Percentiles rank a stretch among this genome's conserved stretches.
phyloP scores from a whole-genome alignment of 352 stramenopile genomes.

The Globisporangium spinosum region DNA sequence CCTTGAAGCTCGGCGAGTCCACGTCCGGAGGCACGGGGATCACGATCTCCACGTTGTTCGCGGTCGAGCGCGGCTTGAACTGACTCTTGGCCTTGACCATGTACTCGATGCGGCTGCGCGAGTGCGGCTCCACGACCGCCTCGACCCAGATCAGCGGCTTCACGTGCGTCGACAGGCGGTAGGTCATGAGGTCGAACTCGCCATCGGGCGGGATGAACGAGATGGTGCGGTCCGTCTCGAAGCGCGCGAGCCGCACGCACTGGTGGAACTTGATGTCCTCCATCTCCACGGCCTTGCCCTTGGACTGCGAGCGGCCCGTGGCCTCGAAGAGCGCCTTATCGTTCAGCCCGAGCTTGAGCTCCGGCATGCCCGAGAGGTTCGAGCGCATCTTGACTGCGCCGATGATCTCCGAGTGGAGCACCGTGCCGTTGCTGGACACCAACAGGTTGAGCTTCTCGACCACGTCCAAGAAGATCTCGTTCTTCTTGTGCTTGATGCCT shows the following conservation, averaged over 20 bases:
- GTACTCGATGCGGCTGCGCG: conserved; percentile 96
- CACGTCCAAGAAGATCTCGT: conserved; percentile 99
- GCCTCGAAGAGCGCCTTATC: conserved; percentile 99
- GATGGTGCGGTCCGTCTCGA: conserved; percentile 99
- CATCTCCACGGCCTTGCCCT: conserved; percentile 97
- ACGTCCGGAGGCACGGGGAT: conserved; percentile 99
- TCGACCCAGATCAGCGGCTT: conserved; percentile 99
- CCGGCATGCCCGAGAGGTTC: conserved; percentile 98
- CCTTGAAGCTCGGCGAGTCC: conserved; percentile 98
- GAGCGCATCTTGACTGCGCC: conserved; percentile 98
- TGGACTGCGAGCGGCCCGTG: conserved; percentile 82
- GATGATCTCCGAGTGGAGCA: conserved; percentile 98
- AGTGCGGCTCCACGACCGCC: conserved; percentile 97
- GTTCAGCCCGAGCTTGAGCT: conserved; percentile 99
- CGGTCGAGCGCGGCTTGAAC: conserved; percentile 98
- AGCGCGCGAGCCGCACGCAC: conserved; percentile 97
- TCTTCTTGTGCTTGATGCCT: conserved; percentile 99
- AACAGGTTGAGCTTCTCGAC: conserved; percentile 98
- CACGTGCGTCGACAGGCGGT: conserved; percentile 97
- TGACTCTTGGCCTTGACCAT: conserved; percentile 98
- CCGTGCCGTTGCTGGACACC: conserved; percentile 96
- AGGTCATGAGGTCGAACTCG: conserved; percentile 99
- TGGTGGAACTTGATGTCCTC: conserved; percentile 99
- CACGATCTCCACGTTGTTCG: conserved; percentile 99
- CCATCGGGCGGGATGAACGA: conserved; percentile 99